Conservation (phyloP, 345 rosid species). For the Excoecaria agallocha region DNA sequence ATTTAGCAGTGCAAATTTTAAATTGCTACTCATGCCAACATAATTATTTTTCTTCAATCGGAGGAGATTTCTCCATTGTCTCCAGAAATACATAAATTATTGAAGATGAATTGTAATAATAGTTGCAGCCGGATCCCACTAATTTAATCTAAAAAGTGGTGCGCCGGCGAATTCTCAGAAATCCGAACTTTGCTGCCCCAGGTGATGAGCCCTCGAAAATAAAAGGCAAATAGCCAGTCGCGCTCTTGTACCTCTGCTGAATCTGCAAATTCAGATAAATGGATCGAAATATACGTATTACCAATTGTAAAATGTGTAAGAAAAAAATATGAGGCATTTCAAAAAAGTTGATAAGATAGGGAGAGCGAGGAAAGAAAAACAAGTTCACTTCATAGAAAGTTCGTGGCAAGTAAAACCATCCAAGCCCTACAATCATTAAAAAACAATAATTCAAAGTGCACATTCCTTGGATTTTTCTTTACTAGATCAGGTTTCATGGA, state of each 20-base stretch:
- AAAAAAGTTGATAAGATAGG: background rate
- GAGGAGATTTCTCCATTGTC: background rate
- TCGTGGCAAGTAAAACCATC: no score
- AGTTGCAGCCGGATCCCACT: background rate
- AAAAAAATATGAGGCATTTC: background rate
- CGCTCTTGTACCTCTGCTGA: conserved; percentile 86
- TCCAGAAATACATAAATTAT: background rate
- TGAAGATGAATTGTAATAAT: no score
- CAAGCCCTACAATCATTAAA: background rate
- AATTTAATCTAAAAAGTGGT: conserved; percentile 2
- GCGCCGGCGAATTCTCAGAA: conserved; percentile 66
- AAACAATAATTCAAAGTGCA: background rate
- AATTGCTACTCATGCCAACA: no score
- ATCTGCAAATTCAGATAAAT: conserved; percentile 70
- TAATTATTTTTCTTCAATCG: background rate
- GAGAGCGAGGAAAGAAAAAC: no score
- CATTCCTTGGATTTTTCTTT: background rate
- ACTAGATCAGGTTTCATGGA: no score
- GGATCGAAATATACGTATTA: background rate
- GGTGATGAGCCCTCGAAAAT: conserved; percentile 92
- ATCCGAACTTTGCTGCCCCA: conserved; percentile 87
- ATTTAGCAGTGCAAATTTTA: no score
- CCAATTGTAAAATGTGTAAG: background rate
- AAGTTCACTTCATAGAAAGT: no score
- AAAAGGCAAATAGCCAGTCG: conserved; percentile 82